phyloP scores from a whole-genome alignment of 768 basidiomycete genomes.

The Hemileccinum rubropunctum region DNA sequence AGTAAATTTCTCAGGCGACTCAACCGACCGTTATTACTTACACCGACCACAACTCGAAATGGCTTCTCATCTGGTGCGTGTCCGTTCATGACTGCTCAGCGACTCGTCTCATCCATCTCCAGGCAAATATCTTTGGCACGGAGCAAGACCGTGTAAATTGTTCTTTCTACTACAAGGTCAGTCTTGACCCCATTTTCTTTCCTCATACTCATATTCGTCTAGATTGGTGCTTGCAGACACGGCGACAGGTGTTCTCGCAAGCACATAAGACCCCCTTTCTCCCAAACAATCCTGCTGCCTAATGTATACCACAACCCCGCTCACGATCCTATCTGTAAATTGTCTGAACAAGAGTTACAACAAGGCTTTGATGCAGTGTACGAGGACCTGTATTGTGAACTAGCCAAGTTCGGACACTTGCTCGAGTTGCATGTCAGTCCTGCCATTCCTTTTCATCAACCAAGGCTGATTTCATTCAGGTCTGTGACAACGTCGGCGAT shows the following conservation, averaged over 20 bases:
- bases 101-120: slow-evolving; percentile 3
- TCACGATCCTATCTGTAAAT: slow-evolving; percentile 86
- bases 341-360: slow-evolving; percentile 84
- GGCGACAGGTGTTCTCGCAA: slow-evolving; percentile 98
- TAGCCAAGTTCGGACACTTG: slow-evolving; percentile 93
- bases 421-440: slow-evolving; percentile 86
- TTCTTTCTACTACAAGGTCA: slow-evolving; percentile 96
- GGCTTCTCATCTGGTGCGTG: slow-evolving; percentile 75
- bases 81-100: background rate
- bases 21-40: too few species aligned
- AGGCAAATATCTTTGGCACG: slow-evolving; percentile 96
- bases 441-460: background rate
- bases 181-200: slow-evolving; percentile 18
- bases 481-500: slow-evolving; percentile 99
- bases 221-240: slow-evolving; percentile 99
- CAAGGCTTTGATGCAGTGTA: slow-evolving; percentile 94
- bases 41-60: slow-evolving; percentile 25
- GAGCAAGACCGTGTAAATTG: slow-evolving; percentile 97
- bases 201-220: slow-evolving; percentile 6
- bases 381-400: slow-evolving; percentile 92
- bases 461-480: slow-evolving; percentile 38
- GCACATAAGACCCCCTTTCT: slow-evolving; percentile 97
- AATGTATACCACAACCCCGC: slow-evolving; percentile 99
- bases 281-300: slow-evolving; percentile 92
- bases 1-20: slow-evolving; percentile 9